A percentile compares a stretch with the other conserved stretches of the same genome.
Conservation (phyloP, 345 rosid genomes). For the Sonneratia alba region DNA sequence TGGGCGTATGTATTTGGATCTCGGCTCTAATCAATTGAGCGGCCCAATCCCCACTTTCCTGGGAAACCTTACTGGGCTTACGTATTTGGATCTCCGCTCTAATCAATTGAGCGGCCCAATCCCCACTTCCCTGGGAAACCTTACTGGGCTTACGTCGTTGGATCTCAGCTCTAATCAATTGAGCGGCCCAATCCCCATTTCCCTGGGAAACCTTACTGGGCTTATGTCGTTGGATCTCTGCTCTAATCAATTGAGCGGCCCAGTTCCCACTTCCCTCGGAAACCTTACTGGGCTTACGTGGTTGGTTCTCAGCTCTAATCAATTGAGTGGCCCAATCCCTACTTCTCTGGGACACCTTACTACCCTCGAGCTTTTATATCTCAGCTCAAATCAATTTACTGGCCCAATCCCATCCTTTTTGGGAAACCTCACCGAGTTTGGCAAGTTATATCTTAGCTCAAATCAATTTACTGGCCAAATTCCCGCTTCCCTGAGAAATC, state of each 20-base stretch:
- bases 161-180: too few species aligned
- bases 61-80: background rate
- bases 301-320: background rate
- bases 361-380: background rate
- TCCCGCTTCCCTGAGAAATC: too few species aligned
- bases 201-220: too few species aligned
- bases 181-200: too few species aligned
- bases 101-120: constrained; percentile 5
- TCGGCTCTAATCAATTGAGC: background rate
- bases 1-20: background rate
- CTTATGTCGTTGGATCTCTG: background rate
- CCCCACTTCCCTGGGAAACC: too few species aligned
- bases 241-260: background rate
- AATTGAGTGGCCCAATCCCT: constrained; percentile 6
- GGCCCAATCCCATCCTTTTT: background rate
- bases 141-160: too few species aligned
- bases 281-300: background rate
- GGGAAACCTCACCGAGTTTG: background rate
- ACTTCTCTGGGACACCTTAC: constrained; percentile 1
- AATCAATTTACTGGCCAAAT: too few species aligned
- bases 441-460: background rate
- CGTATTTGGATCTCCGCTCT: too few species aligned
- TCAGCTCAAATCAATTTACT: background rate
- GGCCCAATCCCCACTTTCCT: accelerated
- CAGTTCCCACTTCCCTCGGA: background rate